Evolutionary conservation across 148 eudicot species (phyloP).

Genomic region (Vaccinium macrocarpon): DNA sequence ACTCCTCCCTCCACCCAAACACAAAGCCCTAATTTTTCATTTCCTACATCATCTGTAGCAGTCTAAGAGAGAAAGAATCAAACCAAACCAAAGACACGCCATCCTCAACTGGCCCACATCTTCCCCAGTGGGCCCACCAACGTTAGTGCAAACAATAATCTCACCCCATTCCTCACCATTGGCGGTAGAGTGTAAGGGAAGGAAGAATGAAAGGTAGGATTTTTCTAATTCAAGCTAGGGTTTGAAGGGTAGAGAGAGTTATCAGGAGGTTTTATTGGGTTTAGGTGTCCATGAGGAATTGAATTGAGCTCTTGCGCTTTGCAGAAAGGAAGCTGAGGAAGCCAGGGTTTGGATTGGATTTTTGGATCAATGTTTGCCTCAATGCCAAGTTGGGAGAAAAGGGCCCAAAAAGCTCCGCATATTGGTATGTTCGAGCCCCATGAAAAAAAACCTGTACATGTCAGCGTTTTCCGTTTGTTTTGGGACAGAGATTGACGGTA

Average conservation of each 20-base stretch:
- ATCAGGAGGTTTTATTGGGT: conserved; percentile 22
- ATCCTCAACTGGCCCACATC: too few relatives aligned
- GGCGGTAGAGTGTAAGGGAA: conserved; percentile 46
- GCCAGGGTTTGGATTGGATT: conserved; percentile 31
- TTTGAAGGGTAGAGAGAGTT: conserved; percentile 33
- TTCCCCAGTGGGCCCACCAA: too few relatives aligned
- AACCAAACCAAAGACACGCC: too few relatives aligned
- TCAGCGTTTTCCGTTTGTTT: too few relatives aligned
- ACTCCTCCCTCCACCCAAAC: too few relatives aligned
- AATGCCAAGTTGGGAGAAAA: not conserved
- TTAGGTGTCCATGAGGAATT: conserved; percentile 23
- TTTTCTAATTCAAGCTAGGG: conserved; percentile 25
- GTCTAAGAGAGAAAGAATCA: too few relatives aligned
- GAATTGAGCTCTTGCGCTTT: conserved; percentile 53
- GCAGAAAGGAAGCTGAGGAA: conserved; percentile 48
- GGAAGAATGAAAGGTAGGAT: conserved; percentile 27
- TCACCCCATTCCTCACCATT: too few relatives aligned
- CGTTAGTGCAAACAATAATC: too few relatives aligned
- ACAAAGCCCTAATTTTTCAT: too few relatives aligned
- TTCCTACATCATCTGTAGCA: too few relatives aligned
- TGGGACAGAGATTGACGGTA: too few relatives aligned
- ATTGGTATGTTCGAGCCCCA: not conserved
- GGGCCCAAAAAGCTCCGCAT: not conserved
- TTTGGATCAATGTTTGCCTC: not conserved
- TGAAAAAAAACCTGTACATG: too few relatives aligned